phyloP scores from a whole-genome alignment of 2,329 filamentous ascomycete genomes.

The Exophiala xenobiotica region DNA sequence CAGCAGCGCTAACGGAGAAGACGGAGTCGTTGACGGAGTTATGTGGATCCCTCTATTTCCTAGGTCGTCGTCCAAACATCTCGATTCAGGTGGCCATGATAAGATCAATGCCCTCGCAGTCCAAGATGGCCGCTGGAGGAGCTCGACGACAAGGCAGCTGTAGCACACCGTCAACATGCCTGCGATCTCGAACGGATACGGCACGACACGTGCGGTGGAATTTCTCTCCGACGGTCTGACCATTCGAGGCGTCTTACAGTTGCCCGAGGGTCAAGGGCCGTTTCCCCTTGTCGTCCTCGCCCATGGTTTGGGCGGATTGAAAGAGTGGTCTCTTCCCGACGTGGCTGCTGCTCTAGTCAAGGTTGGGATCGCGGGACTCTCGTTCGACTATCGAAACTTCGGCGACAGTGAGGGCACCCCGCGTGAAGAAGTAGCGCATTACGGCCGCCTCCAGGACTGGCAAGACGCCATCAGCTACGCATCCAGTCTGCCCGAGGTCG shows the following conservation, averaged over 20 bases:
- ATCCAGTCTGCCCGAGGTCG: slow-evolving; percentile 34
- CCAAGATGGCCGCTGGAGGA: background rate
- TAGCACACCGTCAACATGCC: background rate
- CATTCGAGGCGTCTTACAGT: slow-evolving; percentile 11
- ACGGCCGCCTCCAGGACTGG: slow-evolving; percentile 37
- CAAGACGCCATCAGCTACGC: slow-evolving; percentile 43
- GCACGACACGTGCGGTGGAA: slow-evolving; percentile 5
- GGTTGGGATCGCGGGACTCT: slow-evolving; percentile 14
- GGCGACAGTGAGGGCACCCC: slow-evolving; percentile 34
- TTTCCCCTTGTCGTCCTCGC: slow-evolving; percentile 14
- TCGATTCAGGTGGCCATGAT: too few relatives aligned
- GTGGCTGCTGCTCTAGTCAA: slow-evolving; percentile 12
- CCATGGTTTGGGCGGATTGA: slow-evolving; percentile 15
- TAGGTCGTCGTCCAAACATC: background rate
- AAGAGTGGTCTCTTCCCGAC: slow-evolving; percentile 21
- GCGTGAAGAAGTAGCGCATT: slow-evolving; percentile 33
- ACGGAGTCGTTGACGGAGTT: background rate
- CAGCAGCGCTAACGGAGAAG: slow-evolving; percentile 5
- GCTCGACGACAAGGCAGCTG: too few relatives aligned
- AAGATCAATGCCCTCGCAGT: too few relatives aligned
- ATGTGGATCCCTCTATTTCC: background rate
- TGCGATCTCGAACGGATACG: background rate
- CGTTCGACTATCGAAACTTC: slow-evolving; percentile 29
- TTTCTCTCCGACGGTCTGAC: slow-evolving; percentile 18
- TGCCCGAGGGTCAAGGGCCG: slow-evolving; percentile 9